Evolutionary conservation across 257 asterid species (phyloP).

Genomic region (Verbascum thapsus): DNA sequence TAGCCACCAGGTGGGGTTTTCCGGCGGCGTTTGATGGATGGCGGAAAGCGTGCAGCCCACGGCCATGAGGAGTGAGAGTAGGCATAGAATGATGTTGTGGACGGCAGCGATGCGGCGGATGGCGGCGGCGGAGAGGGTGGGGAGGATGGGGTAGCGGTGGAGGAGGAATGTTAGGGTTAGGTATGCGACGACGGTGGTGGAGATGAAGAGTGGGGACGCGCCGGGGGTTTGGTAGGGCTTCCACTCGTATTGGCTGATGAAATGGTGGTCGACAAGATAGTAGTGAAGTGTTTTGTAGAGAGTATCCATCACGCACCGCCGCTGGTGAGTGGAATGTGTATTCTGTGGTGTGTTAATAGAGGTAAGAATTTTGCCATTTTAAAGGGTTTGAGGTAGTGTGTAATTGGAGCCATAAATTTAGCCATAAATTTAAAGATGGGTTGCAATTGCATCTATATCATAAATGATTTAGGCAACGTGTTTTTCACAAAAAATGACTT

Average conservation of each 20-base stretch:
- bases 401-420: no score
- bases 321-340: background rate
- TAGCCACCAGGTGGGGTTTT: slow-evolving; percentile 32
- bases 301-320: background rate
- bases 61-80: slow-evolving; percentile 68
- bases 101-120: slow-evolving; percentile 48
- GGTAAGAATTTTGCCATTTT: no score
- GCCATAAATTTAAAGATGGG: no score
- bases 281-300: background rate
- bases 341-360: no score
- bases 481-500: no score
- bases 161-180: slow-evolving; percentile 51
- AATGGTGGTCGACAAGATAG: background rate
- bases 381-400: no score
- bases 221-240: slow-evolving; percentile 43
- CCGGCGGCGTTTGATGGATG: background rate
- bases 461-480: no score
- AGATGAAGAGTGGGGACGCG: slow-evolving; percentile 46
- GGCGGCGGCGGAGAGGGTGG: slow-evolving; percentile 45
- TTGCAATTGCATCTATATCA: no score
- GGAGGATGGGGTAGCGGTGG: slow-evolving; percentile 43
- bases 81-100: slow-evolving; percentile 59
- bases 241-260: slow-evolving; percentile 53
- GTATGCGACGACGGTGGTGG: slow-evolving; percentile 47
- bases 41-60: background rate